Conservation (phyloP, 139 green algal genomes). For the Coccomyxa sp. region DNA sequence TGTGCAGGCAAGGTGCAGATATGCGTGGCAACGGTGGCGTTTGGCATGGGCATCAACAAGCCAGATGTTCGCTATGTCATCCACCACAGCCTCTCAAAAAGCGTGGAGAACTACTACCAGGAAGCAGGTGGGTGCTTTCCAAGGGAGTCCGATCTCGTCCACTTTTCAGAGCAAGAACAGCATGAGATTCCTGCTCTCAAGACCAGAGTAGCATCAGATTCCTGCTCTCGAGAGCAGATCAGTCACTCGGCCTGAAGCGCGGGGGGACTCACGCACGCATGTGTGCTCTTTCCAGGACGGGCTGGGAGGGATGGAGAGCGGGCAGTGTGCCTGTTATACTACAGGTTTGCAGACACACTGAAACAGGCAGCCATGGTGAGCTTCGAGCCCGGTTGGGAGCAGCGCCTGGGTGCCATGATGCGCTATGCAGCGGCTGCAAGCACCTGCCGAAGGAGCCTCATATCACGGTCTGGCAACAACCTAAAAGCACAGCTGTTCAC, state of each 20-base stretch:
- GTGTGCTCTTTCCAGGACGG: no score
- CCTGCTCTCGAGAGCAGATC: background rate
- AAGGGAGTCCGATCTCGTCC: background rate
- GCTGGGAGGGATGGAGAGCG: slow-evolving; percentile 52
- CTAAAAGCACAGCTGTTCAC: no score
- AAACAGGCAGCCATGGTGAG: slow-evolving; percentile 57
- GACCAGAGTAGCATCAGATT: no score
- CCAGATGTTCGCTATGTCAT: slow-evolving; percentile 64
- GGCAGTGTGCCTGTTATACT: slow-evolving; percentile 61
- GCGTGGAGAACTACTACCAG: slow-evolving; percentile 74
- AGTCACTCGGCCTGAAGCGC: no score
- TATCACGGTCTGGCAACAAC: slow-evolving; percentile 2
- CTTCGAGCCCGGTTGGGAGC: slow-evolving; percentile 56
- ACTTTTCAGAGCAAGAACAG: background rate
- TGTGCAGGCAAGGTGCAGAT: slow-evolving; percentile 38
- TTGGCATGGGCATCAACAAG: slow-evolving; percentile 84
- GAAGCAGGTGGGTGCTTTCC: slow-evolving; percentile 11
- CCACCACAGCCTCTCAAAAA: slow-evolving; percentile 46
- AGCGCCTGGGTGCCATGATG: slow-evolving; percentile 44
- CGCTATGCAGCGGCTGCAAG: slow-evolving; percentile 35
- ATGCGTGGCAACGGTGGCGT: slow-evolving; percentile 82
- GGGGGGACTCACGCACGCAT: no score
- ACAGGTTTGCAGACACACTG: slow-evolving; percentile 58
- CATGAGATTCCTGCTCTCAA: background rate
- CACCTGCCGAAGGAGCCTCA: slow-evolving; percentile 40